A percentile compares a stretch with the other conserved stretches of the same genome.
These are phyloP conservation scores for Pistacia integerrima DNA, from an alignment of 345 rosid species.

Conservation along the genomic window DNA sequence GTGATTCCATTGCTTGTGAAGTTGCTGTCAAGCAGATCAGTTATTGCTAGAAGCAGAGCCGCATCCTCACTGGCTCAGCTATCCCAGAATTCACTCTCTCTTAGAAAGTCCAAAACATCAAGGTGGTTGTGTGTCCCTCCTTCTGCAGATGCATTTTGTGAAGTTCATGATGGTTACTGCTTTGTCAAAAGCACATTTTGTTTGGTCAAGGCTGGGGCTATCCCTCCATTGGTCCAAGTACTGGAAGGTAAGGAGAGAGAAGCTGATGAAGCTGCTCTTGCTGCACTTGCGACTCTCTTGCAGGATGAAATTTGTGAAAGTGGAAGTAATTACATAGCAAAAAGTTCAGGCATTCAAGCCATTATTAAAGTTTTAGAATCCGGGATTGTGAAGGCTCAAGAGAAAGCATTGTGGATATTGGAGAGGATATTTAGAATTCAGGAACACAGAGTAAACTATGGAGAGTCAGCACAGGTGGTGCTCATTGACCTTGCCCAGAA, in stretches of 20 bases:
- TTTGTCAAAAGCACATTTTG: conserved; percentile 53
- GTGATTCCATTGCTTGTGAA: conserved; percentile 59
- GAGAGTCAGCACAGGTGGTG: conserved; percentile 54
- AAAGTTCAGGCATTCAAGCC: conserved; percentile 38
- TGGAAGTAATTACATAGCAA: conserved; percentile 53
- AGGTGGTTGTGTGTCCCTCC: conserved; percentile 51
- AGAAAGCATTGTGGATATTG: conserved; percentile 57
- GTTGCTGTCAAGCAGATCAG: conserved; percentile 45
- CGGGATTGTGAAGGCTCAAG: conserved; percentile 47
- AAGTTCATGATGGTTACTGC: conserved; percentile 59
- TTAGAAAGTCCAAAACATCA: conserved; percentile 40
- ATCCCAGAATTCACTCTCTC: conserved; percentile 56
- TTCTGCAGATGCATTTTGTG: conserved; percentile 43
- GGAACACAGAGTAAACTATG: conserved; percentile 42
- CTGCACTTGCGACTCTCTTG: conserved; percentile 56
- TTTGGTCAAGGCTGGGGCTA: conserved; percentile 61
- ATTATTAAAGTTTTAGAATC: conserved; percentile 46
- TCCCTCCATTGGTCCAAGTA: conserved; percentile 44
- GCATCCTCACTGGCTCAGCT: conserved; percentile 65
- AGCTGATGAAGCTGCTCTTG: conserved; percentile 57
- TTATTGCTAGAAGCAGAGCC: conserved; percentile 48
- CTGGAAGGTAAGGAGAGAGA: conserved; percentile 51
- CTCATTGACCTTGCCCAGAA: conserved; percentile 62
- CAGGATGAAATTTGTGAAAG: conserved; percentile 60
- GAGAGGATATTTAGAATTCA: conserved; percentile 52